Percentiles rank a stretch among this genome's conserved stretches.
Evolutionary conservation across 2,329 filamentous ascomycete species (phyloP).

Genomic region (Beauveria scarabaeidicola): DNA sequence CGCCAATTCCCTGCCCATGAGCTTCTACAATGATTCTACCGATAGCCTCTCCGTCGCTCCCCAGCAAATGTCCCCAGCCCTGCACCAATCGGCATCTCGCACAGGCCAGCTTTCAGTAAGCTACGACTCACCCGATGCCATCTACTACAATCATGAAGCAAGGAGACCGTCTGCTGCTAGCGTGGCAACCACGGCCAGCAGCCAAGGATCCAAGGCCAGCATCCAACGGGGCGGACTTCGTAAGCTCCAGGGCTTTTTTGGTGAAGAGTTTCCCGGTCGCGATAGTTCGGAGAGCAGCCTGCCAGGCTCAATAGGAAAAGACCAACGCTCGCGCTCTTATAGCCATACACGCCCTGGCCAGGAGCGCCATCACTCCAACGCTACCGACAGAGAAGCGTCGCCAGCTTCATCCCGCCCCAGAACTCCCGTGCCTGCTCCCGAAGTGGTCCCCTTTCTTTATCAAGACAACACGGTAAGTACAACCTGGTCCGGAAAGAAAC

Average conservation of each 20-base stretch:
- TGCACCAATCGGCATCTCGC: constrained; percentile 39
- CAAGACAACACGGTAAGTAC: constrained; percentile 62
- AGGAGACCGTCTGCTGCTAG: constrained; percentile 83
- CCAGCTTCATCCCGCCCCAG: constrained; percentile 68
- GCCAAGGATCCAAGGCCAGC: constrained; percentile 70
- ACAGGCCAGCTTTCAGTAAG: constrained; percentile 31
- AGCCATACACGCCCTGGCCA: constrained; percentile 53
- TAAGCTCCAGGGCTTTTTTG: constrained; percentile 86
- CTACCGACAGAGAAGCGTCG: constrained; percentile 64
- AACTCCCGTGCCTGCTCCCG: constrained; percentile 80
- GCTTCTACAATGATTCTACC: constrained; percentile 68
- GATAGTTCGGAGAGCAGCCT: constrained; percentile 68
- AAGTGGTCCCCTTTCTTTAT: constrained; percentile 96
- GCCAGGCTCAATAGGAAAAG: constrained; percentile 42
- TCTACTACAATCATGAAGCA: constrained; percentile 58
- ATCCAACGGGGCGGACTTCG: constrained; percentile 64
- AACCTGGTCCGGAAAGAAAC: constrained; percentile 19
- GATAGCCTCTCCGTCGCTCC: constrained; percentile 55
- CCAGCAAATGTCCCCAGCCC: constrained; percentile 65
- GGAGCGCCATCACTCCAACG: constrained; percentile 74
- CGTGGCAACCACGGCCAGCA: constrained; percentile 69
- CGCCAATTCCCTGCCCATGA: constrained; percentile 38
- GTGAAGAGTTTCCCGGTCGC: constrained; percentile 71
- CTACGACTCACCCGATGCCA: constrained; percentile 53
- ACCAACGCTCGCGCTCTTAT: constrained; percentile 56